Base-by-base conservation (phyloP, 2,329 filamentous ascomycete genomes). In the Pseudogymnoascus sp. region DNA sequence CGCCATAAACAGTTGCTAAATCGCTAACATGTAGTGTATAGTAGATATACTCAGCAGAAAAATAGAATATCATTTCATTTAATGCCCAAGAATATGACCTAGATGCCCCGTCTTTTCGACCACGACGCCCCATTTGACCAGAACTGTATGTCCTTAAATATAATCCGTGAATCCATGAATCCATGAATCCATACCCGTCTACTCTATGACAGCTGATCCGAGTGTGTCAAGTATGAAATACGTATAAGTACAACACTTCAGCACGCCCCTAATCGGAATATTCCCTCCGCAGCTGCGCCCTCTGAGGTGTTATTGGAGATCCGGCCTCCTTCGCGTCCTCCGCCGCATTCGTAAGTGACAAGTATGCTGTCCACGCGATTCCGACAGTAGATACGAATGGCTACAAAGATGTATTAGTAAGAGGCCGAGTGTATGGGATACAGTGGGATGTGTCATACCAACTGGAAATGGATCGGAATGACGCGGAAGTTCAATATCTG, bases 321-420 rank as follows among this genome's bases (percentile, higher is more conserved):
- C 11, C 12, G 14, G 28, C 68, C 62, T 72, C 71, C 60, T 67
- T 62, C 16, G 64, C 70, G 64, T 74, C 73, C 66, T 96, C 91
- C 2, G 91, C 82, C 4, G 92, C 88, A 77, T 97, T 97, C 66
- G 89, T 90, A 61, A 99, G 83, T 2, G 93, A 97, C 10, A 99
- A 85, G 76, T 97, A 99, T 18, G 93, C 93, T 10, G 95, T 97
- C 95, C 93, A 97, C 36, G 92, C 92, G 71, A 97, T 97, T 82
- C 93, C 93, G 63, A 99, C 78, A 7, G 91, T 96, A 14, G 93
- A 97, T 7, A 97, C 93, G 73, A 99, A 97, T 0, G 93, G 93
- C 93, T 96, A 71, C 46, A 50, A 62, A 60, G 65, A n/a, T 36
- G 11, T 18, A 23, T 68, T 60, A 63, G 64, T 69, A 25, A 68